A percentile compares a stretch with the other conserved stretches of the same genome.
phyloP scores from a whole-genome alignment of 495 filamentous ascomycete genomes.

The Neurospora sp. region DNA sequence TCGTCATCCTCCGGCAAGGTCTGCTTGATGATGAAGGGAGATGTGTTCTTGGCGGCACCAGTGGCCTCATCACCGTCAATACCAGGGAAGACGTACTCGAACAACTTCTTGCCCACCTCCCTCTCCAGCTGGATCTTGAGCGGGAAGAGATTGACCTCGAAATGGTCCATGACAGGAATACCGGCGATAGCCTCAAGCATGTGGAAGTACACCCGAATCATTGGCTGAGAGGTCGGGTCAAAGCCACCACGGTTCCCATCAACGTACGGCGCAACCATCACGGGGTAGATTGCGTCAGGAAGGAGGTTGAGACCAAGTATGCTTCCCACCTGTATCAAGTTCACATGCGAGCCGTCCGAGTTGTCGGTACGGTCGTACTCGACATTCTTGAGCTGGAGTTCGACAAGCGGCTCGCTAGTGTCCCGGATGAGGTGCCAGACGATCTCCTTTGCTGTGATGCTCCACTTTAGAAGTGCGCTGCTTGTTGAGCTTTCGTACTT shows the following conservation, averaged over 20 bases:
- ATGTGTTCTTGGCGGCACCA: conserved; percentile 44
- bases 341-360: conserved; percentile 90
- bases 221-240: conserved; percentile 49
- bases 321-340: conserved; percentile 73
- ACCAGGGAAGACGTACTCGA: conserved; percentile 96
- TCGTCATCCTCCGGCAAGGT: conserved; percentile 58
- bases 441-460: conserved; percentile 81
- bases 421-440: conserved; percentile 93
- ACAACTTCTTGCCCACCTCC: conserved; percentile 86
- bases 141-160: conserved; percentile 89
- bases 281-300: conserved; percentile 83
- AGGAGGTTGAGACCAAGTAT: conserved; percentile 82
- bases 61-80: conserved; percentile 42
- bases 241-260: conserved; percentile 47
- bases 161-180: conserved; percentile 94
- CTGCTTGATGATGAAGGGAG: conserved; percentile 76
- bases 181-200: conserved; percentile 97
- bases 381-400: conserved; percentile 84
- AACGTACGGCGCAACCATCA: conserved; percentile 85
- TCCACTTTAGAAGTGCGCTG: conserved; percentile 77
- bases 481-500: conserved; percentile 67
- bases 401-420: conserved; percentile 76
- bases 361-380: conserved; percentile 93
- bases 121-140: conserved; percentile 90
- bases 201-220: conserved; percentile 91